Evolutionary conservation across 2,329 filamentous ascomycete genomes (phyloP), one percentile per base, ranked within the genome.

Genomic region (Diaporthe caulivora): DNA sequence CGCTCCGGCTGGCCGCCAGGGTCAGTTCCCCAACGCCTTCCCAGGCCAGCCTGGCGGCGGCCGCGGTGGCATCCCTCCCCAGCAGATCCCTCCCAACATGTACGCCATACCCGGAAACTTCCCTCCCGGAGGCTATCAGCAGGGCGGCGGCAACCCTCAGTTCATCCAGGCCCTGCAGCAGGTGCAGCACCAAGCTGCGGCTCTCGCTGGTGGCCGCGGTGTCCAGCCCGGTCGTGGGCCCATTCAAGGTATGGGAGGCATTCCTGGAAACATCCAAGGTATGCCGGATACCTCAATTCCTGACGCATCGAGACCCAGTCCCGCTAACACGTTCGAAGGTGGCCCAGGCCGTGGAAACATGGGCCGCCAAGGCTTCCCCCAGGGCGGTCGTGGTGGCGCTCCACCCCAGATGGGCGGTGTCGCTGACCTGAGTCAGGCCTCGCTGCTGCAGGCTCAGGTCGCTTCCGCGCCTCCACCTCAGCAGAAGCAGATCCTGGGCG

Each of bases 401-500:
- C 80, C 74, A 74, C 80, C 74, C 75, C 84, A 80, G 79, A 82
- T 82, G 76, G 81, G 78, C 75, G 80, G 77, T 60, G 31, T 55
- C 1, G 78, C 81, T 26, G 84, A 86, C 69, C 78, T 85, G 75
- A 85, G 81, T 78, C 83, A 81, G 74, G 77, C 80, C 65, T 81
- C 83, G 47, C 80, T 89, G 68, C 84, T 92, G 74, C 89, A 92
- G 83, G 80, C 85, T 44, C 91, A 92, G 83, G 86, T 93, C 57
- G 84, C 87, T 75, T 79, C 82, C 47, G 87, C 88, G 65, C 78
- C 75, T 79, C 89, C 93, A 51, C 88, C 89, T 64, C 94, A 97
- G 87, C 97, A 98, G 90, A 99, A 99, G 92, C 97, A 99, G 90
- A 94, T 98, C 85, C 92, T 99, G 71, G 97, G 97, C 84, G 97